Evolutionary conservation across 768 basidiomycete species (phyloP).

Genomic region (Harrya chromipes): DNA sequence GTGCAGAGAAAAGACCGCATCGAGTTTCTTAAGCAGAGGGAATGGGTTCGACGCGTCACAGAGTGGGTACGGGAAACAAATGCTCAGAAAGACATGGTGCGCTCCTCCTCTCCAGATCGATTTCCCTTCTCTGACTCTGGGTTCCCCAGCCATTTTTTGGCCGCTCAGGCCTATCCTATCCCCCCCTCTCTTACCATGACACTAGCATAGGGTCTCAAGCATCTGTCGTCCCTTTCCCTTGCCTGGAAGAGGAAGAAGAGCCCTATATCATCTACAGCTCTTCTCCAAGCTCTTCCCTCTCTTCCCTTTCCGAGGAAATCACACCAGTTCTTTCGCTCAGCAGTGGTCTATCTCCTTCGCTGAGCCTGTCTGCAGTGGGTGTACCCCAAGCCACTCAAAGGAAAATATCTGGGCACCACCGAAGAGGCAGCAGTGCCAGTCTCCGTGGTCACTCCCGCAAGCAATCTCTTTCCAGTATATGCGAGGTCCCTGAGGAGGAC

Average conservation of each 20-base stretch:
- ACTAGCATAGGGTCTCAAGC: slow-evolving; percentile 1
- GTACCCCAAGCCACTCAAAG: slow-evolving; percentile 13
- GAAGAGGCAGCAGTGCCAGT: slow-evolving; percentile 31
- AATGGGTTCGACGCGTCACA: slow-evolving; percentile 40
- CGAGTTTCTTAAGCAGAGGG: slow-evolving; percentile 48
- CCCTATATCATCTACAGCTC: slow-evolving; percentile 34
- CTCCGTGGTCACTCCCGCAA: slow-evolving; percentile 30
- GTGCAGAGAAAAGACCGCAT: slow-evolving; percentile 49
- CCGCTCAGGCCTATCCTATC: slow-evolving; percentile 9
- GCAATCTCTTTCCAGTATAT: slow-evolving; percentile 32
- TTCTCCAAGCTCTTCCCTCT: slow-evolving; percentile 31
- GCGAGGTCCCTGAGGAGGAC: slow-evolving; percentile 33
- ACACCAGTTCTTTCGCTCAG: slow-evolving; percentile 25
- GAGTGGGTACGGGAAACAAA: slow-evolving; percentile 36
- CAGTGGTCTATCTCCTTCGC: slow-evolving; percentile 11
- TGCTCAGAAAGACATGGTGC: slow-evolving; percentile 25
- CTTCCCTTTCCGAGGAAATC: slow-evolving; percentile 30
- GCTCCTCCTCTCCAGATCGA: background rate
- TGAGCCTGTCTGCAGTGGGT: slow-evolving; percentile 3
- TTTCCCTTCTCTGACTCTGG: background rate
- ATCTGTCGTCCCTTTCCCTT: slow-evolving; percentile 25
- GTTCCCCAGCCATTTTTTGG: slow-evolving; percentile 20
- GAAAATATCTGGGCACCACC: slow-evolving; percentile 23
- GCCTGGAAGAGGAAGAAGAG: slow-evolving; percentile 29
- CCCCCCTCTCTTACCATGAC: slow-evolving; percentile 12